Evolutionary conservation across 1,139 yeast species (phyloP).

Genomic region (Geotrichum carabidarum): DNA sequence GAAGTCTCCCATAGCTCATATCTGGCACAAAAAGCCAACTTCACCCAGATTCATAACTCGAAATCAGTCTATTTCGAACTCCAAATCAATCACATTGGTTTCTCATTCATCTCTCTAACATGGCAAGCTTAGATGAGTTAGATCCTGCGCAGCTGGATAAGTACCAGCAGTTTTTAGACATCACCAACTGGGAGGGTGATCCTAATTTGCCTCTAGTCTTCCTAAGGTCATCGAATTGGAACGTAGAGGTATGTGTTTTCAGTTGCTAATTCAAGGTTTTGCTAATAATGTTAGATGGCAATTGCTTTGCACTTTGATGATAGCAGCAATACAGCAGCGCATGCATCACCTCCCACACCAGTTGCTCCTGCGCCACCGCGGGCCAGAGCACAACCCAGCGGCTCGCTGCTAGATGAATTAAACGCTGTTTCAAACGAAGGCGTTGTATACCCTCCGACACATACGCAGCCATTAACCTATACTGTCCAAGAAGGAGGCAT

Average conservation of each 20-base stretch:
- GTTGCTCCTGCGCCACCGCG: constrained; percentile 13
- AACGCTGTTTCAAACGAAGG: constrained; percentile 19
- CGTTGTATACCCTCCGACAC: constrained; percentile 23
- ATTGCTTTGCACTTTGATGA: constrained; percentile 34
- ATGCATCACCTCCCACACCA: constrained; percentile 16
- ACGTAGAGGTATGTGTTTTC: constrained; percentile 27
- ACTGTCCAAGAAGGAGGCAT: constrained; percentile 24
- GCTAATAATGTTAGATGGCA: constrained; percentile 24
- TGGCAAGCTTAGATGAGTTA: constrained; percentile 20
- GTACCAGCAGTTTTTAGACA: constrained; percentile 29
- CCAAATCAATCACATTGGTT: no score
- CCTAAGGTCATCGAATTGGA: constrained; percentile 31
- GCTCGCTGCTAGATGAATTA: constrained; percentile 34
- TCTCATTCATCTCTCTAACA: background rate
- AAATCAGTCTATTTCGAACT: no score
- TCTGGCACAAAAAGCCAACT: no score
- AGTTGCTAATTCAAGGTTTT: background rate
- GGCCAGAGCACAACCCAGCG: constrained; percentile 15
- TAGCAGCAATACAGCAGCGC: constrained; percentile 16
- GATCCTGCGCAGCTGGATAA: constrained; percentile 23
- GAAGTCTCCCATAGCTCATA: no score
- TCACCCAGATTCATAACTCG: no score
- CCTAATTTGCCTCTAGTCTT: constrained; percentile 28
- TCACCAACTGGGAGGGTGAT: constrained; percentile 31
- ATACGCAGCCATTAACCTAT: constrained; percentile 25